Percentiles rank a stretch among this genome's conserved stretches.
Evolutionary conservation across 1,139 yeast species (phyloP).

Genomic region (Torulaspora globosa): DNA sequence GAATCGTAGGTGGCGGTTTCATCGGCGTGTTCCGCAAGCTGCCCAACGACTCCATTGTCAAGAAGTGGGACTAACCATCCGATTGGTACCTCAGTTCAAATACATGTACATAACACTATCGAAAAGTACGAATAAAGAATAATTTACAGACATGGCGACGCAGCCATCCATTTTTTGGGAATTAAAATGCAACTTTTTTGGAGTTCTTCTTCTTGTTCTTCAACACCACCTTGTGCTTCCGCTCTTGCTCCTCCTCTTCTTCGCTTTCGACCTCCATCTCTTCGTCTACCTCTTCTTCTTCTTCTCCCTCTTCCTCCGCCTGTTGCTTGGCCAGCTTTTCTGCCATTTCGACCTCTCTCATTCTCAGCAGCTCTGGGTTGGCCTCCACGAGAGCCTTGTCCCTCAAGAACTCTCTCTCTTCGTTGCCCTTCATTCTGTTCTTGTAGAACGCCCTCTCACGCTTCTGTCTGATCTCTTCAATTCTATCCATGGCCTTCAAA

Average conservation of each 20-base stretch:
- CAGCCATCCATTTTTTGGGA: slow-evolving; percentile 5
- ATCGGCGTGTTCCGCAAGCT: slow-evolving; percentile 33
- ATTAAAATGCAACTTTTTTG: slow-evolving; percentile 37
- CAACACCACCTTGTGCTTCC: slow-evolving; percentile 71
- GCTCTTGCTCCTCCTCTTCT: slow-evolving; percentile 45
- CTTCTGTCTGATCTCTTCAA: slow-evolving; percentile 91
- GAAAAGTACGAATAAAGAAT: not conserved
- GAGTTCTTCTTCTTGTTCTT: slow-evolving; percentile 57
- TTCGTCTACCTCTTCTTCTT: slow-evolving; percentile 43
- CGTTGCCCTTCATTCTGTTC: slow-evolving; percentile 98
- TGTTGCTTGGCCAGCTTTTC: slow-evolving; percentile 70
- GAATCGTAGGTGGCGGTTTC: slow-evolving; percentile 47
- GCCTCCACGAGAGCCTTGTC: slow-evolving; percentile 86
- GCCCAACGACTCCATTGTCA: slow-evolving; percentile 15
- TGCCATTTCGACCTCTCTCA: slow-evolving; percentile 89
- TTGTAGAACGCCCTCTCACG: slow-evolving; percentile 98
- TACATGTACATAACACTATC: slow-evolving; percentile 7
- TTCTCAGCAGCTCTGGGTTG: slow-evolving; percentile 82
- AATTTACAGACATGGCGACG: slow-evolving; percentile 4
- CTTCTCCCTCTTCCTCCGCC: slow-evolving; percentile 44
- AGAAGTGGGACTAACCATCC: slow-evolving; percentile 9
- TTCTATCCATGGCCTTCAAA: slow-evolving; percentile 89
- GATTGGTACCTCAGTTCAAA: slow-evolving; percentile 1
- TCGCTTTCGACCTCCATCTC: slow-evolving; percentile 43
- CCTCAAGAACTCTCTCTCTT: slow-evolving; percentile 75